These are phyloP conservation scores for Lignosus rhinocerotis DNA, from an alignment of 1,284 basidiomycete species.

Conservation along the genomic window DNA sequence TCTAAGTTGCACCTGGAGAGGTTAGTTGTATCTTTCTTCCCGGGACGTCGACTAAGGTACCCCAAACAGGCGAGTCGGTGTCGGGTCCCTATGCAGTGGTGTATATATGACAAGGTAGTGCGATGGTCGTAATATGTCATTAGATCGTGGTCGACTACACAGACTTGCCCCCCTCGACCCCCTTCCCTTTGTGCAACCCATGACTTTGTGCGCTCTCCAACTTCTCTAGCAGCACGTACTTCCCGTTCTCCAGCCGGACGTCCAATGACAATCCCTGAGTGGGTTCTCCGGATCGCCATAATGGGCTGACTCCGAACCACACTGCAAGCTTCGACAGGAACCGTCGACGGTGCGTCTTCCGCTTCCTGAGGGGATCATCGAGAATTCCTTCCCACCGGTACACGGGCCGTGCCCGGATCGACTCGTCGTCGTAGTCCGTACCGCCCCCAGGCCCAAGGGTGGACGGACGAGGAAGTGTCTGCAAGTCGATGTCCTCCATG, in stretches of 20 bases:
- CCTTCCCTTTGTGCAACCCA: not conserved
- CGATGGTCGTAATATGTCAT: constrained; percentile 13
- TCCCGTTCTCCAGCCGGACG: constrained; percentile 53
- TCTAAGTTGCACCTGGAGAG: not conserved
- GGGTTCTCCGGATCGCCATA: constrained; percentile 52
- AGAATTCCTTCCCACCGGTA: constrained; percentile 78
- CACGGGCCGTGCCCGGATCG: constrained; percentile 57
- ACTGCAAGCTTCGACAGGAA: constrained; percentile 58
- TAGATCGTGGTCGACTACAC: constrained; percentile 3
- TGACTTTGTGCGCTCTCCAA: not conserved
- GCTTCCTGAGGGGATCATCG: constrained; percentile 48
- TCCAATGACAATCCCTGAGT: constrained; percentile 62
- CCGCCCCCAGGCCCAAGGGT: constrained; percentile 69
- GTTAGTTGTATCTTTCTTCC: not conserved
- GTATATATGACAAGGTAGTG: constrained; percentile 1
- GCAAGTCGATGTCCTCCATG: constrained; percentile 60
- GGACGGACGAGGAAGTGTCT: constrained; percentile 50
- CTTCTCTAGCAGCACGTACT: constrained; percentile 49
- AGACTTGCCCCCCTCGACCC: constrained; percentile 1
- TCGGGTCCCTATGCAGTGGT: not conserved
- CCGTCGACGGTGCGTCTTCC: constrained; percentile 37
- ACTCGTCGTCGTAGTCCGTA: constrained; percentile 67
- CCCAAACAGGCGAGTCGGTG: not conserved
- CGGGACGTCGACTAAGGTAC: not conserved
- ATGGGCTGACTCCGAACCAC: constrained; percentile 67